Conservation (phyloP, 2,329 filamentous ascomycete species). For the Aaosphaeria pasadenensis region DNA sequence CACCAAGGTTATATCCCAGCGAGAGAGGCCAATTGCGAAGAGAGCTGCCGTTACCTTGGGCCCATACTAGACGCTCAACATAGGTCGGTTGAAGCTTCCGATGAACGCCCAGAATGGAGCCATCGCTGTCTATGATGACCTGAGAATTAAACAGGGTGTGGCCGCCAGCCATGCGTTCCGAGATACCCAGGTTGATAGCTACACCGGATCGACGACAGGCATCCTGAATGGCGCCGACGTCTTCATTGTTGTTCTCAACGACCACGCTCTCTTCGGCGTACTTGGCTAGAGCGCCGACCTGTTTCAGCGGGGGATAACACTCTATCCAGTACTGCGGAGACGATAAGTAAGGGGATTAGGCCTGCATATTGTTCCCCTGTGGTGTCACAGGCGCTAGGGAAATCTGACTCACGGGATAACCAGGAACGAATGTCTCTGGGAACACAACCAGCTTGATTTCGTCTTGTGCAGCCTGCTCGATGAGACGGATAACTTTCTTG, state of each 20-base stretch:
- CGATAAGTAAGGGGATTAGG: slow-evolving; percentile 5
- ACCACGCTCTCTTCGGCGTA: slow-evolving; percentile 36
- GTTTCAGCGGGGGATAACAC: slow-evolving; percentile 35
- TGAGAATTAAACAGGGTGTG: slow-evolving; percentile 38
- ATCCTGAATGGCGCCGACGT: slow-evolving; percentile 29
- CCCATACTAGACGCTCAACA: slow-evolving; percentile 34
- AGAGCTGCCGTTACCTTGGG: slow-evolving; percentile 31
- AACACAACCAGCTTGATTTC: slow-evolving; percentile 34
- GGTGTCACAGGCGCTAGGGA: background rate
- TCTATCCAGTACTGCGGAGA: slow-evolving; percentile 30
- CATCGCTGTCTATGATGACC: slow-evolving; percentile 31
- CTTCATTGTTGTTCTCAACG: slow-evolving; percentile 22
- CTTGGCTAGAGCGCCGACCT: slow-evolving; percentile 28
- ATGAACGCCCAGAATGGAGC: slow-evolving; percentile 34
- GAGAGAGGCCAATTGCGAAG: slow-evolving; percentile 27
- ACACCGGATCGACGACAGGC: slow-evolving; percentile 30
- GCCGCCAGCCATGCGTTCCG: slow-evolving; percentile 31
- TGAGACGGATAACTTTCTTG: slow-evolving; percentile 29
- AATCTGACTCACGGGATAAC: slow-evolving; percentile 24
- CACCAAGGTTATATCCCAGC: slow-evolving; percentile 33
- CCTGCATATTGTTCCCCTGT: background rate
- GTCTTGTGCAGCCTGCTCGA: slow-evolving; percentile 29
- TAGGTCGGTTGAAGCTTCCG: slow-evolving; percentile 38
- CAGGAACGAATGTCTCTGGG: slow-evolving; percentile 37
- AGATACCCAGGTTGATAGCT: slow-evolving; percentile 33